These are phyloP conservation scores for Quercus berberidifolia DNA, from an alignment of 306 rosid genomes.

Conservation along the genomic window DNA sequence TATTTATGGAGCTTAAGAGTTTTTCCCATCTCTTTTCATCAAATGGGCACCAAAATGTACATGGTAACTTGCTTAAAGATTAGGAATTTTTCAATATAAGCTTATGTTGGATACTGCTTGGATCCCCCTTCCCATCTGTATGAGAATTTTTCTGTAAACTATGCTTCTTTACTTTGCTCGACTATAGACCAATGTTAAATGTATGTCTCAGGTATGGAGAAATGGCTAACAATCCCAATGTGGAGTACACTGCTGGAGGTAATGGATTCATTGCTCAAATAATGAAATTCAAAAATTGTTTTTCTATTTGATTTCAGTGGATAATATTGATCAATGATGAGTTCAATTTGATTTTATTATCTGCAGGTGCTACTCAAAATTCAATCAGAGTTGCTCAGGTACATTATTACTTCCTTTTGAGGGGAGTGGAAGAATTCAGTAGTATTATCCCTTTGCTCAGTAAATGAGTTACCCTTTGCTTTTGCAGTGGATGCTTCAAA, in stretches of 20 bases:
- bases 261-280: background rate
- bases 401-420: constrained; percentile 5
- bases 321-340: background rate
- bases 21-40: background rate
- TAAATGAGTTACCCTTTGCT: background rate
- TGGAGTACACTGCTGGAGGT: constrained; percentile 98
- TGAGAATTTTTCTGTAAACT: background rate
- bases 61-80: background rate
- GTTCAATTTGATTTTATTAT: background rate
- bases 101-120: background rate
- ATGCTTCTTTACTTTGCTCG: background rate
- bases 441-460: background rate
- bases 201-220: constrained; percentile 61
- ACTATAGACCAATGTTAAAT: background rate
- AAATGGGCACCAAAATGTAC: background rate
- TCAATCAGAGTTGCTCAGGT: constrained; percentile 94
- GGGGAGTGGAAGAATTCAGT: background rate
- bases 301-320: background rate
- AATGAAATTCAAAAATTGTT: background rate
- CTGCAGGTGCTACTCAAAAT: constrained; percentile 87
- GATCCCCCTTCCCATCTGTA: background rate
- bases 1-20: background rate
- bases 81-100: background rate
- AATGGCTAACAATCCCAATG: constrained; percentile 48
- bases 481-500: constrained; percentile 81